Evolutionary conservation across 2,329 filamentous ascomycete species (phyloP), one percentile per base, ranked within the genome.

Genomic region (Teratosphaeria destructans): DNA sequence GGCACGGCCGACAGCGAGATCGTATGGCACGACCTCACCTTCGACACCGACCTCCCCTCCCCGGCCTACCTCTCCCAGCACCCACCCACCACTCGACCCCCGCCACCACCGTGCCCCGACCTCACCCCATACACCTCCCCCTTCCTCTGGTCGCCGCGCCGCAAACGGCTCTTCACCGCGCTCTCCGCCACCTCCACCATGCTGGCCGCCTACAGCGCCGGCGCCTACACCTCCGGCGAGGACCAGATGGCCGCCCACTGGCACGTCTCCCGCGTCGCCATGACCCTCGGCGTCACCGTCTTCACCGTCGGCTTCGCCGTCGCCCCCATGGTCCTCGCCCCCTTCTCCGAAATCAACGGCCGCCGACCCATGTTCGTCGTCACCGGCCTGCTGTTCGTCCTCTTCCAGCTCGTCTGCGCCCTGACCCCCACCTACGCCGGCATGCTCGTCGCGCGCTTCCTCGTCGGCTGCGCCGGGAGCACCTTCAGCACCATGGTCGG

Each of bases 401-500:
- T 83, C 57, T 88, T 85, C 68, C 86, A 91, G 69, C 79, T 89
- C 32, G 84, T 86, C 5, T 92, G 88, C 69, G 89, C 88, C 4
- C 77, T 89, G 0, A 88, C 90, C 5, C 78, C 79, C 0, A 82
- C 82, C 2, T 84, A 89, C 63, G 82, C 82, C 0, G 90, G 88
- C 2, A 88, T 96, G 81, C 72, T 95, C 0, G 74, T 91, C 2
- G 82, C 85, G 0, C 83, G 92, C 0, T 88, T 96, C 70, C 79
- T 94, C 54, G 82, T 85, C 10, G 92, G 92, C 1, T 83, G 85
- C n/a, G 89, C 88, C 6, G 86, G 84, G 5, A 90, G 86, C 55
- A 85, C 82, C 0, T 95, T 95, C 70, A 90, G 87, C 53, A 94
- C 90, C 26, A 92, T 96, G 81, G 87, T 95, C 0, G 92, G 92